Evolutionary conservation across 768 basidiomycete genomes (phyloP), one percentile per base, ranked within the genome.

Genomic region (Coprinopsis strossmayeri): DNA sequence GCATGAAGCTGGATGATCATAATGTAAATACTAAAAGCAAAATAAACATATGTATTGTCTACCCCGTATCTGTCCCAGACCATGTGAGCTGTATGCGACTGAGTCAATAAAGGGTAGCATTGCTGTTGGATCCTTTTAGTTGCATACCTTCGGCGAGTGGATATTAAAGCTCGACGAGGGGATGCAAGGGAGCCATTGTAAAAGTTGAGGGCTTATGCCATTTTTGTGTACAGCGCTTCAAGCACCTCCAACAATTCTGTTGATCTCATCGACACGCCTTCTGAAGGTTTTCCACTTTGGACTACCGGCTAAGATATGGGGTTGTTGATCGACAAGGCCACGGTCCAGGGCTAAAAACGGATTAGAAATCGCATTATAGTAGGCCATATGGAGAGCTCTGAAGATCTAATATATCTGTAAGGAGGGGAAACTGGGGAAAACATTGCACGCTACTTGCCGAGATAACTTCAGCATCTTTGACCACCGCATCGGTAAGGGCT

Each of bases 51-150:
- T 49, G 53, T 25, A 42, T 32, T 78, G 64, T 80, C 57, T 69
- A 74, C 88, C 87, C 77, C 91, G 90, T 91, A 94, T 92, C 91
- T 94, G 91, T 94, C 91, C 79, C 83, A 85, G 72, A 59, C 69
- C 77, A 87, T 60, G 50, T 65, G 59, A 68, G 71, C 69, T 50
- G 26, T 42, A 40, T 38, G 44, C 38, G 78, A 69, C 80, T 81
- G 81, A 87, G 90, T 91, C 91, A 92, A 85, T 80, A 54, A 73
- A 84, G 75, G 87, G 82, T 70, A 72, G 49, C 32, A 53, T 55
- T 78, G 49, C 37, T 65, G 85, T 23, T 87, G 57, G 86, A 83
- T 84, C 76, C 66, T 39, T 51, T 46, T 54, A 59, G 41, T 53
- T 47, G 30, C 34, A 30, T 13, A 32, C 15, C 30, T 32, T 15